Evolutionary conservation across 1,284 basidiomycete species (phyloP), one percentile per base, ranked within the genome.

Genomic region (Rhodotorula sp.): DNA sequence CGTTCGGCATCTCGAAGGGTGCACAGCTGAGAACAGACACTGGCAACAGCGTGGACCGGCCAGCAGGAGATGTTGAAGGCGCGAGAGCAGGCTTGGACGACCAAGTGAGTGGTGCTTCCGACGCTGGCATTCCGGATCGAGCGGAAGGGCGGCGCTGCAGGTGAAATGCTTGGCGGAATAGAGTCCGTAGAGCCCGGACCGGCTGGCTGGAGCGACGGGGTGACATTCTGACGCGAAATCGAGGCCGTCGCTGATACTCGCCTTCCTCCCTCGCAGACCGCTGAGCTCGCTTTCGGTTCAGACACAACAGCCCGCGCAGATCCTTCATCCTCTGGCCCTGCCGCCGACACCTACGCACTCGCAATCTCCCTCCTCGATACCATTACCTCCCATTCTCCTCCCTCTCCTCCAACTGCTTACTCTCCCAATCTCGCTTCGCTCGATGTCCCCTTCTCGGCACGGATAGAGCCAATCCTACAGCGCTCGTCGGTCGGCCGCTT

Each of bases 341-440:
- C 59, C 28, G 55, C 60, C 53, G 59, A 65, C 34, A 26, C 65
- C 64, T 69, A 62, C 48, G 26, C 58, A 26, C 48, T 67, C 48
- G 20, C 58, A 58, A 58, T 60, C 44, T 67, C 65, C 10, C 67
- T 68, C 55, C 67, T 72, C 53, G 58, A 59, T 40, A 50, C 59
- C 13, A 26, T 68, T 31, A 63, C 65, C 28, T 15, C 62, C 0
- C 69, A 67, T 50, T 60, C 69, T 10, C 50, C 56, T 5, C 53
- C 58, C 1, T 34, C 54, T 15, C 51, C 63, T 2, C 53, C 64
- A 7, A 50, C 69, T 7, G 50, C 63, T 37, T 67, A 67, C 59
- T 61, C 65, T 13, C 59, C 52, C 11, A 34, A 54, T 56, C 64
- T 52, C 54, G 51, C 44, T 53, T n/a, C n/a, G 18, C 65, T 72